Percentiles rank a stretch among this genome's conserved stretches.
phyloP scores from a whole-genome alignment of 208 protist genomes.

The Trypanosoma cruzi region DNA sequence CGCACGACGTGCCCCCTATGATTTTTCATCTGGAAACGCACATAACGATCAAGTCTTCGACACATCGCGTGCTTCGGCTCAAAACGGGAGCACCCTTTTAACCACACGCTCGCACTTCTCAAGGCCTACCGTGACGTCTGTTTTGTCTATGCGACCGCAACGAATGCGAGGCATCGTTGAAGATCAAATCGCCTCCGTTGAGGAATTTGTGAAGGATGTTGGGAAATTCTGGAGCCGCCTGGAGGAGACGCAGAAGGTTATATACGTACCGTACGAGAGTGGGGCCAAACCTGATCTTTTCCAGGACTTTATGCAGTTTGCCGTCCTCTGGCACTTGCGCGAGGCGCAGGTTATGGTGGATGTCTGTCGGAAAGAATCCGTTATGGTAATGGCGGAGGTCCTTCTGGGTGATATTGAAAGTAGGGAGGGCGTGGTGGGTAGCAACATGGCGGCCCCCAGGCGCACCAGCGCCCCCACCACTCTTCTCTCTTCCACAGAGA shows the following conservation, averaged over 20 bases:
- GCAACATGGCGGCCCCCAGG: background rate
- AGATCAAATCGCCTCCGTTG: conserved; percentile 23
- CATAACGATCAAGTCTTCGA: conserved; percentile 8
- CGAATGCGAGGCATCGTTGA: conserved; percentile 19
- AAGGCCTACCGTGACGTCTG: background rate
- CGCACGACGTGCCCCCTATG: background rate
- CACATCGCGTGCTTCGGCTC: background rate
- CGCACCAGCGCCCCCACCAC: background rate
- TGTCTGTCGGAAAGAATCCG: conserved; percentile 40
- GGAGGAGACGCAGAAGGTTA: conserved; percentile 35
- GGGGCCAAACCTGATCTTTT: conserved; percentile 33
- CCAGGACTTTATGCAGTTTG: conserved; percentile 56
- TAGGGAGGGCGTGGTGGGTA: conserved; percentile 10
- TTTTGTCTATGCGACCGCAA: conserved; percentile 25
- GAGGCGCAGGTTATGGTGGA: conserved; percentile 46
- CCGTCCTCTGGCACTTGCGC: conserved; percentile 45
- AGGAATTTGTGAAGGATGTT: conserved; percentile 31
- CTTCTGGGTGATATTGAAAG: conserved; percentile 34
- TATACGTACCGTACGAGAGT: conserved; percentile 26
- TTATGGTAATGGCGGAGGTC: conserved; percentile 39
- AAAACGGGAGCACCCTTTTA: conserved; percentile 2
- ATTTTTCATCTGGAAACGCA: background rate
- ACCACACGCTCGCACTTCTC: conserved; percentile 6
- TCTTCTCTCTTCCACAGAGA: background rate
- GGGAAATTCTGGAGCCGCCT: conserved; percentile 33